Percentiles rank a stretch among this genome's conserved stretches.
Conservation (phyloP, 177 flowering plant species). For the Vitis hybrid region DNA sequence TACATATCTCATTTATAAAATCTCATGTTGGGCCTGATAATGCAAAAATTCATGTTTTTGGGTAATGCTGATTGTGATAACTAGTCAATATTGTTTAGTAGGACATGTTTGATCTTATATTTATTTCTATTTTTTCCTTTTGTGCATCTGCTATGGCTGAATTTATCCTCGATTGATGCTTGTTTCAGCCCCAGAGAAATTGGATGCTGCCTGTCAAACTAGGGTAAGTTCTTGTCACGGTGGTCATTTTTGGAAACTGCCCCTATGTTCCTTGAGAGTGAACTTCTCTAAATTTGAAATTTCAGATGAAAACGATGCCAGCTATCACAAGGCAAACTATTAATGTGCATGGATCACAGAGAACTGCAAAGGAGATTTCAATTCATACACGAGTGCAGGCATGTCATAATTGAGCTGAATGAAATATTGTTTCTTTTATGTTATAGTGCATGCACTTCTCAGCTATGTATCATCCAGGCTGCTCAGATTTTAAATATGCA, state of each 20-base stretch:
- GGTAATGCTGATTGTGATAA: too few relatives aligned
- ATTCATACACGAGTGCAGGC: conserved; percentile 10
- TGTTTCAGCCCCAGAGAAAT: conserved; percentile 18
- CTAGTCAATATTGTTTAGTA: not conserved
- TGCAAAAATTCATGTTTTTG: too few relatives aligned
- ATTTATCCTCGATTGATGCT: too few relatives aligned
- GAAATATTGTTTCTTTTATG: not conserved
- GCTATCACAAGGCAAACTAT: conserved; percentile 10
- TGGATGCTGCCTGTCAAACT: conserved; percentile 8
- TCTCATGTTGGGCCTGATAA: not conserved
- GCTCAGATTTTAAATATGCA: not conserved
- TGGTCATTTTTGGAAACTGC: not conserved
- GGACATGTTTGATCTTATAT: not conserved
- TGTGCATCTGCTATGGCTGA: not conserved
- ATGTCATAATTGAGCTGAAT: not conserved
- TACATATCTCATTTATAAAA: not conserved
- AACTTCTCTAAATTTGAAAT: not conserved
- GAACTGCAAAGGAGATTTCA: conserved; percentile 6
- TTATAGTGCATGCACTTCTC: not conserved
- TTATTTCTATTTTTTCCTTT: not conserved
- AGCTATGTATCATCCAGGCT: not conserved
- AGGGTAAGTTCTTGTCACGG: conserved; percentile 11
- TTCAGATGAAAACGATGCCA: conserved; percentile 19
- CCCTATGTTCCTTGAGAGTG: not conserved
- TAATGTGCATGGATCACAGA: conserved; percentile 1